phyloP scores from a whole-genome alignment of 345 rosid genomes.

The Reutealis trisperma region DNA sequence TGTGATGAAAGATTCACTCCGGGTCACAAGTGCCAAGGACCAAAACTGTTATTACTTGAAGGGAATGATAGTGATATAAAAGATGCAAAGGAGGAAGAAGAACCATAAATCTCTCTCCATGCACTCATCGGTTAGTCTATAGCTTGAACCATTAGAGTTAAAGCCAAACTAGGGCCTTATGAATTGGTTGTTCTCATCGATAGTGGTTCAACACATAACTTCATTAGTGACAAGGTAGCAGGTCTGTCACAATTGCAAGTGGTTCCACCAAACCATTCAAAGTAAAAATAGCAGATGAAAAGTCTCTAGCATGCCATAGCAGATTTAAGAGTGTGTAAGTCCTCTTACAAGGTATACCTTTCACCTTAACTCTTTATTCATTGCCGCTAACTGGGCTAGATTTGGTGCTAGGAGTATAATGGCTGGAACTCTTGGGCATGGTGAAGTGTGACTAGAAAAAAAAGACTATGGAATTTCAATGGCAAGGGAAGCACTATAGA shows the following conservation, averaged over 20 bases:
- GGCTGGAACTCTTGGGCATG: not conserved
- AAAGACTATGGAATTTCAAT: too few species aligned
- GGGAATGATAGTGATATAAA: not conserved
- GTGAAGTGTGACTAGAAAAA: not conserved
- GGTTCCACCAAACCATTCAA: not conserved
- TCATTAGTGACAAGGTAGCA: not conserved
- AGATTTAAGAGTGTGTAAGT: not conserved
- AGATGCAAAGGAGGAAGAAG: not conserved
- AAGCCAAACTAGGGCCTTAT: not conserved
- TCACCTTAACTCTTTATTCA: not conserved
- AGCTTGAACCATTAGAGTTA: not conserved
- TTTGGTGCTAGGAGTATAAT: too few species aligned
- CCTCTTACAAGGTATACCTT: not conserved
- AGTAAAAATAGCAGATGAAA: not conserved
- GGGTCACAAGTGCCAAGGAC: not conserved
- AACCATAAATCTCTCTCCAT: not conserved
- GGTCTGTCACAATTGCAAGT: not conserved
- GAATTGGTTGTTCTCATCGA: not conserved
- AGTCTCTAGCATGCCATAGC: not conserved
- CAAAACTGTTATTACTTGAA: not conserved
- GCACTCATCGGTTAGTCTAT: too few species aligned
- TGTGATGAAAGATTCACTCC: not conserved
- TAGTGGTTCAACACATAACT: not conserved
- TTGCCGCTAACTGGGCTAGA: not conserved
- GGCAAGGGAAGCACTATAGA: too few species aligned